Conservation (phyloP, 768 basidiomycete genomes). For the Calocera cornea region DNA sequence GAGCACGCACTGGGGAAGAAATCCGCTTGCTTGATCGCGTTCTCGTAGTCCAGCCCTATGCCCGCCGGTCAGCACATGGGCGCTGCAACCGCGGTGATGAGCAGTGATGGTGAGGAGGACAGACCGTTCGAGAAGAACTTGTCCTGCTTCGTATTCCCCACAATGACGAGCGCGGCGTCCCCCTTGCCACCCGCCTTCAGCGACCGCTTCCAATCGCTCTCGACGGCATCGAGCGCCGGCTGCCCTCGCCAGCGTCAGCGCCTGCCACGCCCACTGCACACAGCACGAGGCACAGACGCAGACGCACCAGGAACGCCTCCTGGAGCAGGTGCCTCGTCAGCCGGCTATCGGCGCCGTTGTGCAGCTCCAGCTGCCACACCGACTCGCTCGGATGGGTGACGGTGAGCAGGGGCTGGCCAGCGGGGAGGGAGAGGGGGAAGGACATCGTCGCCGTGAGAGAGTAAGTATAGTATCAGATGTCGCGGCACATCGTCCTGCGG, state of each 20-base stretch:
- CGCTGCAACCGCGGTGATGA: not conserved
- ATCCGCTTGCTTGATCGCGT: conserved; percentile 36
- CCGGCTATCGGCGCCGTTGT: conserved; percentile 63
- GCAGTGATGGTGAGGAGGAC: conserved; percentile 8
- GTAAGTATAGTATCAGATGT: no score
- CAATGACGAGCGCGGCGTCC: conserved; percentile 60
- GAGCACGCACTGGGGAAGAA: conserved; percentile 49
- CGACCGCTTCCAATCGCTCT: conserved; percentile 51
- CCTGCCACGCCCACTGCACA: not conserved
- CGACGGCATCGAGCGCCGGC: conserved; percentile 60
- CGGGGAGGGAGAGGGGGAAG: conserved; percentile 39
- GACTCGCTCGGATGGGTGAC: conserved; percentile 36
- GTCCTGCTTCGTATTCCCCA: conserved; percentile 59
- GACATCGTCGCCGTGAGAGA: conserved; percentile 24
- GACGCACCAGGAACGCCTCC: conserved; percentile 33
- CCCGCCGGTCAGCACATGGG: not conserved
- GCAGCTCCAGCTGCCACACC: conserved; percentile 68
- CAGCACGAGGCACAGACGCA: not conserved
- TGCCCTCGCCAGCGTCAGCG: not conserved
- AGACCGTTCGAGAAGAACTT: conserved; percentile 82
- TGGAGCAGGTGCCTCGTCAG: conserved; percentile 46
- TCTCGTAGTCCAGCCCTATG: conserved; percentile 55
- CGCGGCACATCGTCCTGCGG: no score
- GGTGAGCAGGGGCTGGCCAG: conserved; percentile 42
- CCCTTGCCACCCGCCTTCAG: conserved; percentile 32